Base-by-base conservation (phyloP, 2,329 filamentous ascomycete species). In the Scleromitrula shiraiana region DNA sequence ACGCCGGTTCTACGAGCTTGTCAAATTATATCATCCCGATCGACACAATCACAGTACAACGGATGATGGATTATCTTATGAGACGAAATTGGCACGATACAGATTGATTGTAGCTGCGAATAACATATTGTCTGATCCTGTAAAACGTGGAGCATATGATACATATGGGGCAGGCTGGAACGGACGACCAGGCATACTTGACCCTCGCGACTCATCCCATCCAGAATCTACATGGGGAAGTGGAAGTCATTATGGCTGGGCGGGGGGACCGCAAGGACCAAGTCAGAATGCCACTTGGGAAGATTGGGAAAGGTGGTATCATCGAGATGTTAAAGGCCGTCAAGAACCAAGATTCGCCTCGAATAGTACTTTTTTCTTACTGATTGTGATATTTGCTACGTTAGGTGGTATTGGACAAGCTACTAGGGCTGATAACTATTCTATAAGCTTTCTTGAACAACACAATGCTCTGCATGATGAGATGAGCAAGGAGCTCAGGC, bases 1-100 rank as follows among this genome's bases (percentile, higher is more conserved):
- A 67, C 70, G 75, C 36, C 80, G 80, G 51, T 98, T 89, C 74
- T 93, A 94, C 67, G 78, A 91, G 62, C 78, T 98, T 44, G 93
- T 95, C 50, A 98, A 97, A 70, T 73, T 94, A 39, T 98, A 98
- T 69, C 93, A 98, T 63, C 93, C 93, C 0, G 93, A 98, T 66
- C 78, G 77, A 50, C 71, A 66, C 53, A 64, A 62, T 49, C 62
- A 65, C 33, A 56, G 61, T 32, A 65, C 63, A 14, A 55, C 67
- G 19, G 64, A 65, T 56, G 67, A 68, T 52, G 65, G 66, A 7
- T 63, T 85, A 10, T 71, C 86, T 0, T 73, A 77, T 17, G 67
- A 77, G 22, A 75, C 78, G 24, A 83, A 84, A 52, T 73, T 93
- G n/a, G 88, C 96, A 62, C 85, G 93, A 41, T 98, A 97, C 67